Evolutionary conservation across 768 basidiomycete species (phyloP), one percentile per base, ranked within the genome.

Genomic region (Sutorius australiensis): DNA sequence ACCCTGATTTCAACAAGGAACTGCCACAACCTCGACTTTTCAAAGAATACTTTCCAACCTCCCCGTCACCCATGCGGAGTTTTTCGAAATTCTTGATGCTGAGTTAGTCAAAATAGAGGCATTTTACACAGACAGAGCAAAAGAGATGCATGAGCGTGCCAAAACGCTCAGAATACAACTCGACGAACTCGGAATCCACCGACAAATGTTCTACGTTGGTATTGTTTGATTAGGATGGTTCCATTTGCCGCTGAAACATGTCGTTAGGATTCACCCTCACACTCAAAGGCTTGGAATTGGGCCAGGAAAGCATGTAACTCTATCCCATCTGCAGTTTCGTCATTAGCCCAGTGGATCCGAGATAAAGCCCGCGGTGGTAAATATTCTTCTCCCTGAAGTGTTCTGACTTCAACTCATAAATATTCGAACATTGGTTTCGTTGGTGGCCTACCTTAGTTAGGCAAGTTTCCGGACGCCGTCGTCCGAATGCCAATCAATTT

Each of bases 71-170:
- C 87, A 95, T 62, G 63, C 71, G 30, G 75, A 75, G 6, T 98
- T 97, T 73, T 90, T 98, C 54, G 77, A 81, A 3, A 75, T 82
- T 21, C 76, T 98, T 7, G 89, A 97, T 59, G 65, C 65, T 0
- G 86, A 99, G 65, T 74, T 98, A 3, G 82, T 86, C 19, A 97
- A 95, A 67, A 82, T 98, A 12, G 89, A 90, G 54, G 71, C 73
- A 1, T 99, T 99, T 68, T 98, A 91, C 66, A 62, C 79, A 6
- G 82, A 80, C 24, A 78, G 84, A 28, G 93, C 84, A 71, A 76
- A 76, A 42, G 83, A 79, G 70, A 85, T 80, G 82, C 70, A 70
- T 5, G 67, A 64, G 3, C 77, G 76, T 24, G 74, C 75, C 14
- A 63, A 72, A 28, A 43, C 71, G 27, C 70, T 98, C 6, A 77